phyloP scores from a whole-genome alignment of 305 asterid genomes.

The Fraxinus xanthoxyloides region DNA sequence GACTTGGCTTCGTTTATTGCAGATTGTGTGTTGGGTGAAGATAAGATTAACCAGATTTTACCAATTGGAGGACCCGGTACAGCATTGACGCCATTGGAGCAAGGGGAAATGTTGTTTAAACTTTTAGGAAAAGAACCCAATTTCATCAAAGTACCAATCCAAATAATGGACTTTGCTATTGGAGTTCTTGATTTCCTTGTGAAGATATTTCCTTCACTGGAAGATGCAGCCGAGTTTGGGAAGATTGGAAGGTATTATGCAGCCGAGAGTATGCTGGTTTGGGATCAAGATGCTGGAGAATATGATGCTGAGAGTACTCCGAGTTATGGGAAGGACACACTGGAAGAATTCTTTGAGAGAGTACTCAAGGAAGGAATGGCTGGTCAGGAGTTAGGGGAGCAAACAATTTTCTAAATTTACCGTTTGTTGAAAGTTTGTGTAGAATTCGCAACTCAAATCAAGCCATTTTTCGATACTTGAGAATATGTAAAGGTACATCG shows the following conservation, averaged over 20 bases:
- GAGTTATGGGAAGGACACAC: conserved; percentile 77
- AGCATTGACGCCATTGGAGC: conserved; percentile 89
- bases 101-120: conserved; percentile 84
- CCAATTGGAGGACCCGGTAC: conserved; percentile 91
- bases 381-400: conserved; percentile 95
- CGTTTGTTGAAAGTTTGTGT: conserved; percentile 1
- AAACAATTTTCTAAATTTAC: conserved; percentile 51
- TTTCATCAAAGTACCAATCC: conserved; percentile 81
- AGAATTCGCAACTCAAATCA: conserved; percentile 2
- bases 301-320: conserved; percentile 80
- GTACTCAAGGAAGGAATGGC: conserved; percentile 84
- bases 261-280: conserved; percentile 85
- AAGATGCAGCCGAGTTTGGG: conserved; percentile 90
- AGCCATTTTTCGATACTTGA: conserved; percentile 9
- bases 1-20: conserved; percentile 77
- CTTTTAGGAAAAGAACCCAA: conserved; percentile 67
- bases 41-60: conserved; percentile 52
- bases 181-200: conserved; percentile 76
- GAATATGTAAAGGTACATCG: conserved; percentile 18
- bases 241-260: conserved; percentile 97
- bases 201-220: conserved; percentile 70
- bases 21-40: conserved; percentile 66
- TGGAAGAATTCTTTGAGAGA: conserved; percentile 79
- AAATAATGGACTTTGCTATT: conserved; percentile 85
- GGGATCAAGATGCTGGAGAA: conserved; percentile 67